Percentiles rank a stretch among this genome's conserved stretches.
Conservation (phyloP, 2,329 filamentous ascomycete species). For the Rhynchosporium graminicola region DNA sequence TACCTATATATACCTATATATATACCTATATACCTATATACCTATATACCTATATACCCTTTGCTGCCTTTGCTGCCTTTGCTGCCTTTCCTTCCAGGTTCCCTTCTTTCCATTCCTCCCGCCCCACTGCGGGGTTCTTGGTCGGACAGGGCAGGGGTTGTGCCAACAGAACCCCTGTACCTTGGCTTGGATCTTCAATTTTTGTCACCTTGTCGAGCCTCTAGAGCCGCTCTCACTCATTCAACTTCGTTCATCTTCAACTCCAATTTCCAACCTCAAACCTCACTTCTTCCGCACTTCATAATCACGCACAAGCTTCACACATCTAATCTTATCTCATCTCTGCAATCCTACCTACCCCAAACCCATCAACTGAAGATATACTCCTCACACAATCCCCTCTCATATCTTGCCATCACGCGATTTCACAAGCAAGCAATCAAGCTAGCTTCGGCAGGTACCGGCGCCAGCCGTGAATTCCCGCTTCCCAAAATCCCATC, state of each 20-base stretch:
- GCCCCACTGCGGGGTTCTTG: conserved; percentile 1
- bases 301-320: background rate
- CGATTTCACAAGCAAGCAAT: background rate
- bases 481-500: conserved; percentile 17
- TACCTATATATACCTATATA: too few relatives aligned
- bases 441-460: background rate
- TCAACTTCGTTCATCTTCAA: too few relatives aligned
- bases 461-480: conserved; percentile 26
- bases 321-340: background rate
- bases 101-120: background rate
- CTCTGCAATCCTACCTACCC: background rate
- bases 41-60: too few relatives aligned
- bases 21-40: too few relatives aligned
- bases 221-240: background rate
- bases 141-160: background rate
- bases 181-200: too few relatives aligned
- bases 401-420: background rate
- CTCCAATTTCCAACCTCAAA: too few relatives aligned
- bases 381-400: background rate
- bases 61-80: too few relatives aligned
- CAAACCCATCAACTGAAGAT: background rate
- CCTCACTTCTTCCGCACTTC: background rate
- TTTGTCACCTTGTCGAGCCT: background rate
- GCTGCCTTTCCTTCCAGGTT: background rate
- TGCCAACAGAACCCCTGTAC: background rate